Percentiles rank a stretch among this genome's conserved stretches.
phyloP scores from a whole-genome alignment of 495 filamentous ascomycete genomes.

The Talaromyces thailandensis region DNA sequence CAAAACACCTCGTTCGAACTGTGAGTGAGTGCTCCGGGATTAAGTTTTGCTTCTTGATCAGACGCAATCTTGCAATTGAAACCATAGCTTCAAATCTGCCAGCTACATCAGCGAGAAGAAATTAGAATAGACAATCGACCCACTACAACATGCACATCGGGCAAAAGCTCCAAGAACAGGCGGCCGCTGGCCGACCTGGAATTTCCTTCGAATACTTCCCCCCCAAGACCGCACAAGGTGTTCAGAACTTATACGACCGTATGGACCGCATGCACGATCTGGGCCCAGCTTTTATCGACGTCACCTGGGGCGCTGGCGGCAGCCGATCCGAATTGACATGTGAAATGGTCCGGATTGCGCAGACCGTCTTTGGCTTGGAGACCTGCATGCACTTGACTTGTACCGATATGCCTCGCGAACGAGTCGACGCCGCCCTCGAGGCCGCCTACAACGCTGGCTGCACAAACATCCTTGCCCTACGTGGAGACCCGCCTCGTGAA shows the following conservation, averaged over 20 bases:
- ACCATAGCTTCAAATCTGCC: background rate
- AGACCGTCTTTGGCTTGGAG: constrained; percentile 93
- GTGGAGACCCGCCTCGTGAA: constrained; percentile 92
- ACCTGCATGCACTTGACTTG: constrained; percentile 99
- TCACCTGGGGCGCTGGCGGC: constrained; percentile 98
- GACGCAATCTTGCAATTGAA: background rate
- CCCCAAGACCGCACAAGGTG: constrained; percentile 95
- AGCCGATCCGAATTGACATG: constrained; percentile 83
- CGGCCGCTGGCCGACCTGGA: constrained; percentile 62
- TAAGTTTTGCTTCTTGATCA: background rate
- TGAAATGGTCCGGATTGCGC: constrained; percentile 96
- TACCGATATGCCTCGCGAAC: constrained; percentile 91
- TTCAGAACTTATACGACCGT: constrained; percentile 98
- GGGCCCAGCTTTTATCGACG: constrained; percentile 91
- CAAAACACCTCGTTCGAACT: background rate
- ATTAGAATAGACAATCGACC: background rate
- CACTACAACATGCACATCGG: constrained; percentile 65
- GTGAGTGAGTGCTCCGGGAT: background rate
- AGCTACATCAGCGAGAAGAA: background rate
- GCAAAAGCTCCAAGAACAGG: constrained; percentile 80
- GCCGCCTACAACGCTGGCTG: constrained; percentile 92
- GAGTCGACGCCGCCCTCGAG: constrained; percentile 79
- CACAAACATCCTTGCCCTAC: constrained; percentile 92
- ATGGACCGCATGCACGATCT: constrained; percentile 98
- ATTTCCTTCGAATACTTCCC: constrained; percentile 99